A percentile compares a stretch with the other conserved stretches of the same genome.
Conservation (phyloP, 2,329 filamentous ascomycete species). For the Rhynchosporium graminicola region DNA sequence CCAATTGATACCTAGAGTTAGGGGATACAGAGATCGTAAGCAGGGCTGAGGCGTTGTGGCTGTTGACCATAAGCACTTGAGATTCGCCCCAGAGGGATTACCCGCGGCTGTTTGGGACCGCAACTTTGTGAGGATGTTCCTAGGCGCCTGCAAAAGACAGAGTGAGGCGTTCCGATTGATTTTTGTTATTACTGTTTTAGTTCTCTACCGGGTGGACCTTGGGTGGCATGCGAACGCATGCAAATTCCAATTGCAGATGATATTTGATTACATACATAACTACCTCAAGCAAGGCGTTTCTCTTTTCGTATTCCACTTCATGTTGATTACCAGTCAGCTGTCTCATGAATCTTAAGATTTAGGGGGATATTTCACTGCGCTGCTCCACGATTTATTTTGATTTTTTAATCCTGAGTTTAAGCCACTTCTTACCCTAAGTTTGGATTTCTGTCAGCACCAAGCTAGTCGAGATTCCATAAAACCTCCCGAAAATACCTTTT, state of each 20-base stretch:
- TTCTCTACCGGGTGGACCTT: no score
- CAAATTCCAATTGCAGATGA: not conserved
- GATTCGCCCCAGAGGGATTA: slow-evolving; percentile 18
- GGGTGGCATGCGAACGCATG: not conserved
- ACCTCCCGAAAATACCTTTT: slow-evolving; percentile 1
- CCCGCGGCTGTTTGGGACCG: slow-evolving; percentile 7
- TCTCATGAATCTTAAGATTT: not conserved
- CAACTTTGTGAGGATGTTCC: not conserved
- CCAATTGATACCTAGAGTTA: slow-evolving; percentile 8
- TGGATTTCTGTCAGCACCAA: slow-evolving; percentile 29
- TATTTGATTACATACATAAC: not conserved
- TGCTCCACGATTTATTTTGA: slow-evolving; percentile 7
- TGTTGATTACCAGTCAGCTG: not conserved
- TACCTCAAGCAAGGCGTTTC: not conserved
- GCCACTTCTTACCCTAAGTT: slow-evolving; percentile 26
- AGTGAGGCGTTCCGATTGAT: not conserved
- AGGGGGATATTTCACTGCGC: not conserved
- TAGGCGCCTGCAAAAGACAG: not conserved
- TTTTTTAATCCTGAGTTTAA: slow-evolving; percentile 19
- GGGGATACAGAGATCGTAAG: slow-evolving; percentile 17
- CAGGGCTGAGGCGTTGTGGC: slow-evolving; percentile 24
- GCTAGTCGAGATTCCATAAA: slow-evolving; percentile 9
- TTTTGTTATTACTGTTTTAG: not conserved
- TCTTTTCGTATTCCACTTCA: not conserved
- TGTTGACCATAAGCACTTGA: slow-evolving; percentile 23